Conservation (phyloP, 768 basidiomycete genomes). For the Podaxis sp. region DNA sequence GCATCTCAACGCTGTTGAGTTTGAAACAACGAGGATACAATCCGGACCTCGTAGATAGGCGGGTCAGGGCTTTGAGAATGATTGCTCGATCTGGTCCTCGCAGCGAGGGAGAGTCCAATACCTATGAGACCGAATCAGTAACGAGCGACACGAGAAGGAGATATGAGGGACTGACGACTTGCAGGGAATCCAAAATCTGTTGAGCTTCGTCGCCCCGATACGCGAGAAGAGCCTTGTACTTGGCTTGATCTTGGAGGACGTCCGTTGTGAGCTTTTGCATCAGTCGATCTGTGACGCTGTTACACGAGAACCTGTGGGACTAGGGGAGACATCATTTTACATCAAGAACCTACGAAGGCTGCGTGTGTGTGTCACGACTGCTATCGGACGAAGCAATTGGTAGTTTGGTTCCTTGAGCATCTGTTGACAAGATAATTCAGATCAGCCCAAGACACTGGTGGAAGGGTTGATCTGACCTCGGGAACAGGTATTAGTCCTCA, state of each 20-base stretch:
- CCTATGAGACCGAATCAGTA: neutral
- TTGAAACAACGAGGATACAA: constrained; percentile 26
- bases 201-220: constrained; percentile 7
- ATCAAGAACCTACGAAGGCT: neutral
- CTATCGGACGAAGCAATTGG: neutral
- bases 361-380: neutral
- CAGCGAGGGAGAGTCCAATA: constrained; percentile 5
- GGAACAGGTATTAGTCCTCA: neutral
- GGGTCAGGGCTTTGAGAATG: constrained; percentile 10
- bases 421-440: neutral
- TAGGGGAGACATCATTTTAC: neutral
- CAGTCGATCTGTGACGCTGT: neutral
- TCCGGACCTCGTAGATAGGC: constrained; percentile 22
- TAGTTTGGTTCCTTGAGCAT: neutral
- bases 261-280: neutral
- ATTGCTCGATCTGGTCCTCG: neutral
- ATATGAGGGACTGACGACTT: constrained; percentile 5
- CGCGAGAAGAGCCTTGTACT: constrained; percentile 7
- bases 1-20: constrained; percentile 14
- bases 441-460: neutral
- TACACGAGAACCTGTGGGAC: neutral
- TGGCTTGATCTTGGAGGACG: constrained; percentile 1
- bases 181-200: constrained; percentile 12
- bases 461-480: neutral
- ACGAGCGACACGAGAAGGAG: neutral